Evolutionary conservation across 169 alveolate species (phyloP).

Genomic region (Plasmodium chabaudi): DNA sequence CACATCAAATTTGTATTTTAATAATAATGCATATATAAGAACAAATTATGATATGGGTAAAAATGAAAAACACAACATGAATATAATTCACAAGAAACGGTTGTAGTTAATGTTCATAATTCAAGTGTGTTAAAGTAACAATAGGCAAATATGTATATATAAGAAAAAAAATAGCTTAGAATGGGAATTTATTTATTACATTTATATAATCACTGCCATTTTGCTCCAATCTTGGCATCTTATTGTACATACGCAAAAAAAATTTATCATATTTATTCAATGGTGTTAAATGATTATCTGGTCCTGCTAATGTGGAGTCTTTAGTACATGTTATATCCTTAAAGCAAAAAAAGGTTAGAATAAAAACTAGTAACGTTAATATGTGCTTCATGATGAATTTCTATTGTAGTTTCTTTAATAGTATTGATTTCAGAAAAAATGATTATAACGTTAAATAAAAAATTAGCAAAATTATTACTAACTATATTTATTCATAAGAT

Average conservation of each 20-base stretch:
- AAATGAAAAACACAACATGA: not conserved
- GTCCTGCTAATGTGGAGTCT: not conserved
- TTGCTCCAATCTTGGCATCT: constrained; percentile 31
- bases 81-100: not conserved
- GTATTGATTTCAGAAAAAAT: too few relatives aligned
- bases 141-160: not conserved
- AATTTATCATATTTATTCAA: constrained; percentile 55
- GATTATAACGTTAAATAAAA: too few relatives aligned
- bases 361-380: constrained; percentile 3
- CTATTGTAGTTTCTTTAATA: not conserved
- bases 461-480: too few relatives aligned
- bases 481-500: too few relatives aligned
- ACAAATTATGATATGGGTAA: not conserved
- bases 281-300: constrained; percentile 43
- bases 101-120: not conserved
- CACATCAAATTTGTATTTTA: too few relatives aligned
- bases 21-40: not conserved
- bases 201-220: constrained; percentile 20
- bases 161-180: not conserved
- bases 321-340: constrained; percentile 18
- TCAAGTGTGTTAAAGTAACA: not conserved
- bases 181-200: constrained; percentile 30
- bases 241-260: constrained; percentile 36
- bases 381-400: constrained; percentile 42
- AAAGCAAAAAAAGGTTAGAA: constrained; percentile 17